Base-by-base conservation (phyloP, 495 filamentous ascomycete genomes). In the Chlorociboria aeruginascens region DNA sequence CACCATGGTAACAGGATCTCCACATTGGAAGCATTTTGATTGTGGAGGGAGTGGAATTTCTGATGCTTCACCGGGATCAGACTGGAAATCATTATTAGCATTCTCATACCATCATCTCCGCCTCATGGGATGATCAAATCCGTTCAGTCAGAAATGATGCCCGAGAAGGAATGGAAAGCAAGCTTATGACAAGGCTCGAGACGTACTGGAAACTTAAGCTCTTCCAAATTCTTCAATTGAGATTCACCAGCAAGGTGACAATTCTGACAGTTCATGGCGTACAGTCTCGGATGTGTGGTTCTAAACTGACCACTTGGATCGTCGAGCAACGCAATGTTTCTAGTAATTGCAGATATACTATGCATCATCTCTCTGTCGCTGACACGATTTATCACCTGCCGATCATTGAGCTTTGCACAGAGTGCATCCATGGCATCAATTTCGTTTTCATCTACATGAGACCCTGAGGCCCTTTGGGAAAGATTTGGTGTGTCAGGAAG, bases 361-460 rank as follows among this genome's bases (percentile, higher is more conserved):
- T 61, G 53, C 44, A 57, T 57, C 48, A 57, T 53, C 20, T 66
- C 62, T 36, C 49, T 33, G 45, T 66, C 64, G 45, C 62, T 66
- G 11, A 66, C 49, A 6, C 62, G 62, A 20, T 61, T 50, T 8
- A 60, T 54, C 1, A 60, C 29, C 41, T 63, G 60, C 10, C 62
- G 54, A 28, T 61, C 57, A 32, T 33, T 55, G 13, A 66, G 50
- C 38, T 50, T 61, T 6, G 38, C 33, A 32, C 57, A 58, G 6
- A 66, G 50, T 16, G 49, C 40, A 50, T 66, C 64, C 33, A 64
- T 51, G 0, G 64, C 64, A 49, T 66, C 64, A 30, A 66, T 48
- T 34, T 66, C 62, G 12, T 41, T 52, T 40, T 65, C 64, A 43
- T 66, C 61, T 1, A 50, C 38, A 1, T 49, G 38, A 8, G 53